phyloP scores from a whole-genome alignment of 495 filamentous ascomycete genomes.

The Neurospora africana region DNA sequence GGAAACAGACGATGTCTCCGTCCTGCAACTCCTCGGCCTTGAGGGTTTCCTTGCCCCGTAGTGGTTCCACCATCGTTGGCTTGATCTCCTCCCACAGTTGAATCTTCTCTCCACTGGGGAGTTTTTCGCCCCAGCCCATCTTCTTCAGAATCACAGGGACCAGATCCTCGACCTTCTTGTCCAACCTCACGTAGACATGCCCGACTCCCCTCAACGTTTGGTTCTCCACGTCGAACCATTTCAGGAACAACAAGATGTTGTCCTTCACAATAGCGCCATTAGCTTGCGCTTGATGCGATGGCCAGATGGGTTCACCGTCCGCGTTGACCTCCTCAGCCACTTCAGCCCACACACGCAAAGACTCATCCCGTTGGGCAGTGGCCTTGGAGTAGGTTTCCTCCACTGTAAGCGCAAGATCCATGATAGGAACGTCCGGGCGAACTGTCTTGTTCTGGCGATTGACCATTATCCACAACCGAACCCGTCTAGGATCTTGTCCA shows the following conservation, averaged over 20 bases:
- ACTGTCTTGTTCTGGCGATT: conserved; percentile 97
- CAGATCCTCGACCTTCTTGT: conserved; percentile 81
- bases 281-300: conserved; percentile 39
- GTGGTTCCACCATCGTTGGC: conserved; percentile 87
- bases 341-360: conserved; percentile 82
- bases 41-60: conserved; percentile 84
- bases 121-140: conserved; percentile 74
- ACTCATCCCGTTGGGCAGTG: conserved; percentile 50
- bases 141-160: conserved; percentile 64
- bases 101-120: conserved; percentile 41
- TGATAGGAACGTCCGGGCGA: conserved; percentile 76
- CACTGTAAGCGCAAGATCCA: conserved; percentile 64
- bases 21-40: conserved; percentile 90
- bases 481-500: conserved; percentile 46
- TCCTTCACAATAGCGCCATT: conserved; percentile 37
- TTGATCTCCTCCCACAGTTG: conserved; percentile 95
- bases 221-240: conserved; percentile 70
- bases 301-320: conserved; percentile 61
- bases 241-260: conserved; percentile 76
- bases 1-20: conserved; percentile 94
- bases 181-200: conserved; percentile 75
- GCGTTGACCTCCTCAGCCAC: conserved; percentile 50
- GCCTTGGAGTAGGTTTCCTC: conserved; percentile 63
- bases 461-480: conserved; percentile 94
- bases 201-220: conserved; percentile 68